Evolutionary conservation across 179 eudicot genomes (phyloP).

Genomic region (Beta corolliflora): DNA sequence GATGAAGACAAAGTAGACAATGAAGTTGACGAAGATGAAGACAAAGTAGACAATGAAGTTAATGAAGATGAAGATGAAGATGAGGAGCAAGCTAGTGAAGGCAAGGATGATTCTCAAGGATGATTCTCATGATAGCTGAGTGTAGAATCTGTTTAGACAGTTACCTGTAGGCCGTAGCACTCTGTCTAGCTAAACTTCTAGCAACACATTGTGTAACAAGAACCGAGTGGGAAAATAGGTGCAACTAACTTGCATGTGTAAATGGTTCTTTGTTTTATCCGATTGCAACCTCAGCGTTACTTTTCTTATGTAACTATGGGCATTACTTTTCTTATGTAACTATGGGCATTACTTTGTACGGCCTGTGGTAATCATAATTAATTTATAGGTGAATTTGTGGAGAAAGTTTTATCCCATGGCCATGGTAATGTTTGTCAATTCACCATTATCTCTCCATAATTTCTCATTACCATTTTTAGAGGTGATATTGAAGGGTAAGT

Average conservation of each 20-base stretch:
- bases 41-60: constrained; percentile 9
- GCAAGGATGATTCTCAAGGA: no score
- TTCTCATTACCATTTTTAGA: no score
- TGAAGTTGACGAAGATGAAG: constrained; percentile 3
- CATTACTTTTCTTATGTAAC: background rate
- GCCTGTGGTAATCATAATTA: no score
- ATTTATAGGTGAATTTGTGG: no score
- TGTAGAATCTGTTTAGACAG: background rate
- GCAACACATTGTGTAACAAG: background rate
- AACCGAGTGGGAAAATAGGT: constrained; percentile 3
- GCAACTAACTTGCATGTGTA: background rate
- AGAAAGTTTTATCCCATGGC: no score
- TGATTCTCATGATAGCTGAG: constrained; percentile 29
- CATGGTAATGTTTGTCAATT: no score
- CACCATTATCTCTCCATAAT: no score
- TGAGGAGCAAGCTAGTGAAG: constrained; percentile 10
- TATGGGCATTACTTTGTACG: background rate
- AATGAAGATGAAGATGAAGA: constrained; percentile 1
- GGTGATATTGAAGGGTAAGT: no score
- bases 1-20: background rate
- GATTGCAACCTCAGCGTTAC: background rate
- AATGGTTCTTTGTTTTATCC: background rate
- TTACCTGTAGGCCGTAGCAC: background rate
- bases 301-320: no score
- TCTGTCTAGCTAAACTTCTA: constrained; percentile 1